Evolutionary conservation across 306 rosid genomes (phyloP), one percentile per base, ranked within the genome.

Genomic region (Cicer judaicum): DNA sequence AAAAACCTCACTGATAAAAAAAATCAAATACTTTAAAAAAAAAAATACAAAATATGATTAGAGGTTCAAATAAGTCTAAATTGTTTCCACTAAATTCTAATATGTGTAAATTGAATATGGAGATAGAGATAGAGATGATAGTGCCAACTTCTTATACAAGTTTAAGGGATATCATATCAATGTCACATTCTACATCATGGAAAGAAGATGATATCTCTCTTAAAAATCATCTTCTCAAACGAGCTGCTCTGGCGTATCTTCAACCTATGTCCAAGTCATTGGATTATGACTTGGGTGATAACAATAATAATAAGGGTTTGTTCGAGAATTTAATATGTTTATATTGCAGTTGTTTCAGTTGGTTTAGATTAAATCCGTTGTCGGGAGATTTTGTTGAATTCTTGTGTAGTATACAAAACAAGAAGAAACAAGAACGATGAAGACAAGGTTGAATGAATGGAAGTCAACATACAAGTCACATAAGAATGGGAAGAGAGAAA

Each of bases 161-260:
- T 72, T 87, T 91, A 57, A 70, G 57, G 73, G 93, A 91, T 52
- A 88, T 88, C 11, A 7, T 89, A 16, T 75, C 86, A 49, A 12
- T 49, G 4, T 19, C 41, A 2, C n/a, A 71, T 1, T 64, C 83
- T 7, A 47, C 10, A 13, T 73, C 50, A 70, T 85, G 88, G 89
- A 24, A 80, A 73, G 85, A 89, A 76, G 64, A 81, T 68, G 87
- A 91, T 62, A 68, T 89, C 68, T 87, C 88, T 8, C 84, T 89
- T 76, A 87, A 87, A 75, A 89, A 92, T 15, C 91, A 85, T 0
- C 86, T 92, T 1, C 85, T 92, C 5, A 89, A 88, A 70, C 88
- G 85, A n/a, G 97, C 97, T 7, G 96, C 91, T 10, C 24, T 88
- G 43, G 88, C 93, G 10, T 92, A 92, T 62, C 89, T 92, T 8